A percentile compares a stretch with the other conserved stretches of the same genome.
Conservation (phyloP, 164 flowering plant species). For the Tetrastigma voinierianum region DNA sequence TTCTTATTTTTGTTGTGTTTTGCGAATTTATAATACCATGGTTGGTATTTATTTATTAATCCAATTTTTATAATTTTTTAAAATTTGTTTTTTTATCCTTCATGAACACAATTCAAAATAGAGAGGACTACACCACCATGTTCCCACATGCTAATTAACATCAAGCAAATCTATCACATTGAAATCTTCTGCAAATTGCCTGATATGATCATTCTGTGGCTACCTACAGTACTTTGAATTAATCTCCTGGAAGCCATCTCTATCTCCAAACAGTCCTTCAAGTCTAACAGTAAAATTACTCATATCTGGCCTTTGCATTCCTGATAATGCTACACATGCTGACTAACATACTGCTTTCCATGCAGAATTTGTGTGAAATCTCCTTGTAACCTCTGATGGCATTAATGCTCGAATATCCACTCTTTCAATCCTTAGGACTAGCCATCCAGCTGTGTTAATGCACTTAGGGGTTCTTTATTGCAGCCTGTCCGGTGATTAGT, state of each 20-base stretch:
- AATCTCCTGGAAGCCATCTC: constrained; percentile 3
- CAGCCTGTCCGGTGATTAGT: constrained; percentile 24
- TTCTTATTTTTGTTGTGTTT: too few relatives aligned
- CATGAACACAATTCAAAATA: too few relatives aligned
- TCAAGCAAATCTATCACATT: too few relatives aligned
- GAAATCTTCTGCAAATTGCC: too few relatives aligned
- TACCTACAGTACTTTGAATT: background rate
- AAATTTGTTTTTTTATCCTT: too few relatives aligned
- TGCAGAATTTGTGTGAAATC: constrained; percentile 17
- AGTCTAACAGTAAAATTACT: constrained; percentile 16
- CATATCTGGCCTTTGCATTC: constrained; percentile 35
- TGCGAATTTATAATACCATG: too few relatives aligned
- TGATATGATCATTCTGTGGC: too few relatives aligned
- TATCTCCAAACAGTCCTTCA: constrained; percentile 25
- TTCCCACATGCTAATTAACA: too few relatives aligned
- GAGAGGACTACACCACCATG: too few relatives aligned
- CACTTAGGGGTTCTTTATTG: constrained; percentile 7
- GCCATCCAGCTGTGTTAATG: constrained; percentile 18
- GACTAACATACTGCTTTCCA: constrained; percentile 33
- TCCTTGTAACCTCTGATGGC: constrained; percentile 24
- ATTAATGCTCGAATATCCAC: constrained; percentile 19
- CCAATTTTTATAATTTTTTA: too few relatives aligned
- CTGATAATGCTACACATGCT: constrained; percentile 21
- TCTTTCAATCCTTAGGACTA: constrained; percentile 1
- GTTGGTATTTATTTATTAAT: too few relatives aligned